Conservation (phyloP, 768 basidiomycete genomes). For the Collybia sordida region DNA sequence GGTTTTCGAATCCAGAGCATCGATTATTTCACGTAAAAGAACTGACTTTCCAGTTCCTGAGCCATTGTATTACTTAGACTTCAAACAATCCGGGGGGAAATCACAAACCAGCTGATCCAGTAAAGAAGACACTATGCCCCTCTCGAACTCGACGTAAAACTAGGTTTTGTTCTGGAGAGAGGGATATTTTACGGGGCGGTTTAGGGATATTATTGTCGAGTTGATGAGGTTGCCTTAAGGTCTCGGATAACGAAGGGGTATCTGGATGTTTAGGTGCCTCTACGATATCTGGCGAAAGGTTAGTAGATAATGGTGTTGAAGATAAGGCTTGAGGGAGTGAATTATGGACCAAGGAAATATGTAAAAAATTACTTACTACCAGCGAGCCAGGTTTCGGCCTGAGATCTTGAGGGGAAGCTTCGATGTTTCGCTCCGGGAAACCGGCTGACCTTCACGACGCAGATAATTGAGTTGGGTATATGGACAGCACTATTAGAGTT, state of each 20-base stretch:
- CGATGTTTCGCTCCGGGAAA: slow-evolving; percentile 53
- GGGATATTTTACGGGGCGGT: slow-evolving; percentile 20
- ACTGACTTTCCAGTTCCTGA: slow-evolving; percentile 70
- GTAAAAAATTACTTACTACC: no score
- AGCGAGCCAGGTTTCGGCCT: slow-evolving; percentile 46
- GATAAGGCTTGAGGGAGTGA: no score
- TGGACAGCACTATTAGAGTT: not conserved
- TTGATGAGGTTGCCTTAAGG: slow-evolving; percentile 3
- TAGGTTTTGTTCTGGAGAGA: slow-evolving; percentile 53
- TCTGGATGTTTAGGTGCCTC: no score
- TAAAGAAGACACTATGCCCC: slow-evolving; percentile 78
- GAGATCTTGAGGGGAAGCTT: slow-evolving; percentile 42
- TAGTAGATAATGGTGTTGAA: no score
- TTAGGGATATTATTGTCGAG: not conserved
- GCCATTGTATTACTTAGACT: not conserved
- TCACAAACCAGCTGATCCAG: slow-evolving; percentile 72
- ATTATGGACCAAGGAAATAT: no score
- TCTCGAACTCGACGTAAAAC: slow-evolving; percentile 54
- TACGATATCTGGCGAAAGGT: no score
- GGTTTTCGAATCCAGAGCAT: slow-evolving; percentile 30
- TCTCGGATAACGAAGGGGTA: not conserved
- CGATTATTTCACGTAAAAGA: slow-evolving; percentile 73
- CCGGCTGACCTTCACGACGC: slow-evolving; percentile 41
- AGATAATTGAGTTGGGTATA: not conserved
- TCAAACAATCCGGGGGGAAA: not conserved